These are phyloP conservation scores for Purpureocillium takamizusanense DNA, from an alignment of 2,329 filamentous ascomycete species.

Conservation along the genomic window DNA sequence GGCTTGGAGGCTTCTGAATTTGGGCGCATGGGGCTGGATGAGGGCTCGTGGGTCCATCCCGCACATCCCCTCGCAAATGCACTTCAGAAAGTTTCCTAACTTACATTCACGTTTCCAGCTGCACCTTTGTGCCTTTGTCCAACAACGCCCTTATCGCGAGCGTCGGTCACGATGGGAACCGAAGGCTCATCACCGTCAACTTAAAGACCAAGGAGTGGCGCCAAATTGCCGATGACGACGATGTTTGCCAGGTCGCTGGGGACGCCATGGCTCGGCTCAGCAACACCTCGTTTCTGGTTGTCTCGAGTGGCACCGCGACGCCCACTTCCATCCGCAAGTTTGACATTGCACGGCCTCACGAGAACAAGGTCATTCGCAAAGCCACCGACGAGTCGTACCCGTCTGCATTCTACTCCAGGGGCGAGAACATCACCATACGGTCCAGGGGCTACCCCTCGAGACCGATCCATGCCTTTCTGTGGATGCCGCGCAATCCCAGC, in stretches of 20 bases:
- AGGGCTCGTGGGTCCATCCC: constrained; percentile 24
- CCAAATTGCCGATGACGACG: constrained; percentile 17
- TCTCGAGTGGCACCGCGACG: constrained; percentile 23
- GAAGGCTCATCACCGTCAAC: constrained; percentile 28
- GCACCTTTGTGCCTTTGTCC: constrained; percentile 29
- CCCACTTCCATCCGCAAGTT: constrained; percentile 26
- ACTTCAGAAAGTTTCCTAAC: too few species aligned
- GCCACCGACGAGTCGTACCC: constrained; percentile 24
- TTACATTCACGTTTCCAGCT: constrained; percentile 20
- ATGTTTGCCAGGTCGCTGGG: constrained; percentile 21
- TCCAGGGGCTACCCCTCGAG: constrained; percentile 18
- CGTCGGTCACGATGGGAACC: constrained; percentile 20
- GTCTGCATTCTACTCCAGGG: constrained; percentile 22
- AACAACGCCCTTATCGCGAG: constrained; percentile 23
- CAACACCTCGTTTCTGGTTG: constrained; percentile 24
- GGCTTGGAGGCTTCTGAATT: constrained; percentile 33
- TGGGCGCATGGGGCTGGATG: constrained; percentile 20
- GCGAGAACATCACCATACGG: constrained; percentile 23
- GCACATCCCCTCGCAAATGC: too few species aligned
- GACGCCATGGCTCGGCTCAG: constrained; percentile 25
- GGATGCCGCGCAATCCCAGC: constrained; percentile 36
- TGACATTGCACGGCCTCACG: constrained; percentile 14
- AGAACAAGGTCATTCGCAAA: constrained; percentile 19
- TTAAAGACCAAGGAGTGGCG: constrained; percentile 20
- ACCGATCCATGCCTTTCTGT: constrained; percentile 35